Evolutionary conservation across 148 eudicot genomes (phyloP), one percentile per base, ranked within the genome.

Genomic region (Tetragonia tetragonoides): DNA sequence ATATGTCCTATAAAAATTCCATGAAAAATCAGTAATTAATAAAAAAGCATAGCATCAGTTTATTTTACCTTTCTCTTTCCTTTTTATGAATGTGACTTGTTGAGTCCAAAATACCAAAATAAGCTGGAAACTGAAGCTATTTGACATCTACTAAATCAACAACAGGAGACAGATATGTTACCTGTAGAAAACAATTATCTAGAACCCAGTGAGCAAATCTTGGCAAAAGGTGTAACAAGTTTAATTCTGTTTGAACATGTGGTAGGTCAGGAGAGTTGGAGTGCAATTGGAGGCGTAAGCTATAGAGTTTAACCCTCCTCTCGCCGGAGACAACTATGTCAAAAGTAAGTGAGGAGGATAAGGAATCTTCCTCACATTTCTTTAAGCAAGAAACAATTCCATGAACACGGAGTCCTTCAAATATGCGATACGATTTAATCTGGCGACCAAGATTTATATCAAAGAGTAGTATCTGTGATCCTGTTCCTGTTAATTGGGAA

Each of bases 321-420:
- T 95, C 99, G 9, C 99, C 99, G 62, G 83, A 95, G 10, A 93
- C 84, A 38, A 85, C 89, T 68, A 95, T 77, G 17, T 53, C 81
- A 69, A 84, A 90, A 62, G 78, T 77, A 46, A 70, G 23, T 8
- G 77, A 57, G 24, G 69, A 37, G 34, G 70, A 49, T 39, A 15
- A 74, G 4, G 68, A 42, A 73, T 42, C 76, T 56, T 66, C 79
- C 42, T 70, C 49, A 53, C 6, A 61, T 18, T 59, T 68, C 41
- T 70, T 46, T 21, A 70, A 21, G 23, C 17, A 16, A 40, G 83
- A 82, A 42, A 84, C 75, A 81, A 95, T 89, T 44, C 99, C 97
- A 68, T 95, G 99, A 21, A 95, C 93, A 70, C 97, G 96, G 74
- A 95, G 78, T 39, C 99, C 99, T 41, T 87, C 68, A 66, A 93